Conservation (phyloP, 1,139 yeast species). For the Geotrichum restrictum region DNA sequence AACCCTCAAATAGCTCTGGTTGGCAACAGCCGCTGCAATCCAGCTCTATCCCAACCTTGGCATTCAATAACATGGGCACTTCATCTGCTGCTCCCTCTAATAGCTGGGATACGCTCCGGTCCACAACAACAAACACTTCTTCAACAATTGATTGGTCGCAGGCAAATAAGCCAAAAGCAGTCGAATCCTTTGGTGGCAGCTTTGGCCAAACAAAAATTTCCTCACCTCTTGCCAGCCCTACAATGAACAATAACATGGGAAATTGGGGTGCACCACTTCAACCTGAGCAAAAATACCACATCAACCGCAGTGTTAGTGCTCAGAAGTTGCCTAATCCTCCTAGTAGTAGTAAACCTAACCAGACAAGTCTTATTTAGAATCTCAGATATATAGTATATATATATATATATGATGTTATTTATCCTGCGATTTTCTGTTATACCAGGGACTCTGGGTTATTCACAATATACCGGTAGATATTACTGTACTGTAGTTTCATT, state of each 20-base stretch:
- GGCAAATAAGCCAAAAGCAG: conserved; percentile 10
- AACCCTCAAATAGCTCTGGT: neutral
- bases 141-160: conserved; percentile 18
- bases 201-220: neutral
- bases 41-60: neutral
- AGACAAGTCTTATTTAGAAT: too few relatives aligned
- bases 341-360: too few relatives aligned
- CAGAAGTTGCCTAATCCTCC: too few relatives aligned
- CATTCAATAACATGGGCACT: neutral
- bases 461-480: too few relatives aligned
- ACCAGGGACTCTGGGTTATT: too few relatives aligned
- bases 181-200: neutral
- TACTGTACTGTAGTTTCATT: too few relatives aligned
- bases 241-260: neutral
- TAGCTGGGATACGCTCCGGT: neutral
- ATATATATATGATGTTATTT: too few relatives aligned
- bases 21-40: conserved; percentile 1
- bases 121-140: neutral
- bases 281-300: conserved; percentile 1
- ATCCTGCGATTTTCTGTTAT: too few relatives aligned
- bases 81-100: neutral
- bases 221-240: too few relatives aligned
- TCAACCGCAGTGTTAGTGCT: neutral
- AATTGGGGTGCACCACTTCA: neutral
- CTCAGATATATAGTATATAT: too few relatives aligned